A percentile compares a stretch with the other conserved stretches of the same genome.
Conservation (phyloP, 768 basidiomycete species). For the Daedaleopsis sinensis region DNA sequence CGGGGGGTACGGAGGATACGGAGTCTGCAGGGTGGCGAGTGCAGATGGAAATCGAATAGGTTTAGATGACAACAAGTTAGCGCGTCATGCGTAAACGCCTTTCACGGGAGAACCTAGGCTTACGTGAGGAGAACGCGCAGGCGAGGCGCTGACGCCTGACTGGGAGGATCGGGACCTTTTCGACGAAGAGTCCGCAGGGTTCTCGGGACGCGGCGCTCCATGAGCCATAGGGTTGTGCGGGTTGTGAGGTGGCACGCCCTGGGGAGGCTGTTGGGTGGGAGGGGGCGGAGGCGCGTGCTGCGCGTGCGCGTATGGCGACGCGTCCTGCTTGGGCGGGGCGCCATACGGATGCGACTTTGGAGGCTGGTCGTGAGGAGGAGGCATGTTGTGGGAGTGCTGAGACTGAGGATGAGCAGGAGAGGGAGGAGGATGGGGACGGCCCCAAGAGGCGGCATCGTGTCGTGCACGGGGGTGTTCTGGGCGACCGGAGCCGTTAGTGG, state of each 20-base stretch:
- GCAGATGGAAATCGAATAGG: slow-evolving; percentile 17
- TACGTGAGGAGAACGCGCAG: slow-evolving; percentile 56
- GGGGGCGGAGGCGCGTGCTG: slow-evolving; percentile 47
- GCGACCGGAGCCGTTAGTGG: slow-evolving; percentile 33
- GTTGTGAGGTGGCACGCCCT: slow-evolving; percentile 22
- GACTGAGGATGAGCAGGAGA: slow-evolving; percentile 13
- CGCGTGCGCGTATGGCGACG: slow-evolving; percentile 39
- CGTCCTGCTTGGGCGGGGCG: slow-evolving; percentile 49
- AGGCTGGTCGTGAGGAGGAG: slow-evolving; percentile 25
- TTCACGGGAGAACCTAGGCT: slow-evolving; percentile 30
- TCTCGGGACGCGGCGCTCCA: slow-evolving; percentile 27
- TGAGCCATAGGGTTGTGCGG: slow-evolving; percentile 24
- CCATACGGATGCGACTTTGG: slow-evolving; percentile 28
- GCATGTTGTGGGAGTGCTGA: slow-evolving; percentile 24
- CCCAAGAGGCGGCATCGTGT: slow-evolving; percentile 35
- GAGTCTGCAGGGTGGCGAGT: slow-evolving; percentile 28
- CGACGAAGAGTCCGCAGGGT: slow-evolving; percentile 14
- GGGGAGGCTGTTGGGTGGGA: slow-evolving; percentile 23
- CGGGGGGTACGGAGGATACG: slow-evolving; percentile 46
- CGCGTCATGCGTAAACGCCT: slow-evolving; percentile 20
- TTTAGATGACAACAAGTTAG: slow-evolving; percentile 21
- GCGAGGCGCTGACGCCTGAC: slow-evolving; percentile 43
- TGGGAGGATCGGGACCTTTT: slow-evolving; percentile 21
- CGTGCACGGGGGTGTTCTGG: slow-evolving; percentile 39
- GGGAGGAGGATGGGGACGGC: slow-evolving; percentile 19